Base-by-base conservation (phyloP, 768 basidiomycete species). In the Tricholoma furcatifolium region DNA sequence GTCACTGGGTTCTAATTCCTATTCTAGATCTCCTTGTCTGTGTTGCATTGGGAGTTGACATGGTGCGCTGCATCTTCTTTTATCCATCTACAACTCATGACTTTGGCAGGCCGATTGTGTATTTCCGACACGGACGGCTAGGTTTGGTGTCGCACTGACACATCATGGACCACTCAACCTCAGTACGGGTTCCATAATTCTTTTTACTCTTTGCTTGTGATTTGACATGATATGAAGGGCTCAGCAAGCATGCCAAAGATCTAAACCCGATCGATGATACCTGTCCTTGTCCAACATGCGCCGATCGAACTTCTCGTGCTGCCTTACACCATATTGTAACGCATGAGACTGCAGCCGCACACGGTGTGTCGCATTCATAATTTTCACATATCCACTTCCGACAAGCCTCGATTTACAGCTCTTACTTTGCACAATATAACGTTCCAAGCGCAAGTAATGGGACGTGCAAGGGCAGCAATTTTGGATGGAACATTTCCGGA, bases 241-340 rank as follows among this genome's bases (percentile, higher is more conserved):
- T 94, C 30, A 79, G 75, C 50, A 89, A 85, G 65, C 82, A 93
- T 59, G 78, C 83, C 0, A 77, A 76, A 47, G 87, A 91, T 63
- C 79, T 93, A 55, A 62, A 66, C 17, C 80, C 86, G 2, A 91
- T 95, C 34, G 93, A 95, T 62, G 73, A 79, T 35, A 65, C 67
- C 1, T 96, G 93, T 60, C 88, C 90, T 36, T 96, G 93, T 65
- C 90, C 90, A n/a, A 93, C 92, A 4, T 96, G 93, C 64, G 67
- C 66, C 24, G 74, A 73, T 43, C 79, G 83, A 31, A 82, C 79
- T 44, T 81, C 91, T 21, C 78, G 91, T 53, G 88, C 91, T 9
- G 75, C 88, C 51, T 72, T 96, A 9, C 82, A 93, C 60, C 87
- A 89, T 62, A 82, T 80, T 11, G 76, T 83, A 18, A 88, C 89